Evolutionary conservation across 352 stramenopile species (phyloP).

Genomic region (Ophiocytium majus): DNA sequence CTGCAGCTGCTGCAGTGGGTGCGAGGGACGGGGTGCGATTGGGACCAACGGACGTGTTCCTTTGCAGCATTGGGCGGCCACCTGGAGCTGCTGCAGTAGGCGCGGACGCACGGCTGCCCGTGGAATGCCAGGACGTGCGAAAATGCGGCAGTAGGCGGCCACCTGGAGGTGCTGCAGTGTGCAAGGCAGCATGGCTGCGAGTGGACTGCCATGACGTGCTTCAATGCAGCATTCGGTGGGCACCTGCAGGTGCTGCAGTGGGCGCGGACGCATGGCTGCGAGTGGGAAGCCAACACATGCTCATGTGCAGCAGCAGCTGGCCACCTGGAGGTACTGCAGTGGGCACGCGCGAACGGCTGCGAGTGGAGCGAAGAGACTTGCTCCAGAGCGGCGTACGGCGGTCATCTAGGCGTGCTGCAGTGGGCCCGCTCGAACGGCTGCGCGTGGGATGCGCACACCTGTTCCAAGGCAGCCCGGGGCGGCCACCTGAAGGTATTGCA

Average conservation of each 20-base stretch:
- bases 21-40: too few relatives aligned
- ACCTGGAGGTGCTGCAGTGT: constrained; percentile 18
- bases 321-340: constrained; percentile 27
- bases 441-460: constrained; percentile 1
- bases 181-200: constrained; percentile 27
- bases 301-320: background rate
- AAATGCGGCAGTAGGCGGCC: constrained; percentile 26
- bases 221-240: constrained; percentile 21
- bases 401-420: constrained; percentile 28
- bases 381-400: constrained; percentile 3
- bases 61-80: too few relatives aligned
- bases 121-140: background rate
- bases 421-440: constrained; percentile 26
- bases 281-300: constrained; percentile 16
- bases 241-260: constrained; percentile 29
- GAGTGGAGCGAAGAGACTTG: constrained; percentile 23
- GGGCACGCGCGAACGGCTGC: constrained; percentile 25
- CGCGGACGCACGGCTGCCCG: background rate
- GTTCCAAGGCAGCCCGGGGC: background rate
- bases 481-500: constrained; percentile 21
- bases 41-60: too few relatives aligned
- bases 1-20: too few relatives aligned
- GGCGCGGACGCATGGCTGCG: background rate
- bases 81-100: too few relatives aligned
- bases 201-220: constrained; percentile 23